Evolutionary conservation across 768 basidiomycete species (phyloP).

Genomic region (Russula foetens): DNA sequence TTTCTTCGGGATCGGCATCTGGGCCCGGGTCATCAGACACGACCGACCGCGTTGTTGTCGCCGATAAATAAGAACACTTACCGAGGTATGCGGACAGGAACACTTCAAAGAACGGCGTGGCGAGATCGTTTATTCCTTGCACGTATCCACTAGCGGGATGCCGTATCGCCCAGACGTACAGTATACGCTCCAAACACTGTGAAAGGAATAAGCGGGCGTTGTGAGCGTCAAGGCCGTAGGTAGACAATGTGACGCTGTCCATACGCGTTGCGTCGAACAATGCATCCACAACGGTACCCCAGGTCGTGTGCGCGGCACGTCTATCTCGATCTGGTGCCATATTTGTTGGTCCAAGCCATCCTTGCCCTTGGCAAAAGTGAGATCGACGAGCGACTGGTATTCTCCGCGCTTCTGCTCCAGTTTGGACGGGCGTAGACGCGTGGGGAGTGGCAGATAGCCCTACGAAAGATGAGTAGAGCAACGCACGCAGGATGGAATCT

Average conservation of each 20-base stretch:
- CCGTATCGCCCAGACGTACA: conserved; percentile 98
- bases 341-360: conserved; percentile 91
- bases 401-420: conserved; percentile 88
- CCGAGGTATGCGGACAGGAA: conserved; percentile 95
- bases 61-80: conserved; percentile 28
- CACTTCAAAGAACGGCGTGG: conserved; percentile 95
- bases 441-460: conserved; percentile 90
- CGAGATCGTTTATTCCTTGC: conserved; percentile 98
- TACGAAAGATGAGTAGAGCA: conserved; percentile 27
- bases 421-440: conserved; percentile 62
- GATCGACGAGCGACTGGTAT: conserved; percentile 80
- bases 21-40: background rate
- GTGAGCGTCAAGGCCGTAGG: conserved; percentile 9
- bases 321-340: conserved; percentile 99
- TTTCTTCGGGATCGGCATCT: conserved; percentile 89
- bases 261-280: conserved; percentile 78
- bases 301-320: conserved; percentile 92
- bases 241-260: conserved; percentile 21
- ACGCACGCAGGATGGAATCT: background rate
- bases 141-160: conserved; percentile 99
- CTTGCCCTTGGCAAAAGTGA: conserved; percentile 81
- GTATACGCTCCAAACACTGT: conserved; percentile 86
- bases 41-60: background rate
- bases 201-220: conserved; percentile 2
- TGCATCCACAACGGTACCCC: conserved; percentile 91